Base-by-base conservation (phyloP, 768 basidiomycete genomes). In the Leccinum longicurvipes region DNA sequence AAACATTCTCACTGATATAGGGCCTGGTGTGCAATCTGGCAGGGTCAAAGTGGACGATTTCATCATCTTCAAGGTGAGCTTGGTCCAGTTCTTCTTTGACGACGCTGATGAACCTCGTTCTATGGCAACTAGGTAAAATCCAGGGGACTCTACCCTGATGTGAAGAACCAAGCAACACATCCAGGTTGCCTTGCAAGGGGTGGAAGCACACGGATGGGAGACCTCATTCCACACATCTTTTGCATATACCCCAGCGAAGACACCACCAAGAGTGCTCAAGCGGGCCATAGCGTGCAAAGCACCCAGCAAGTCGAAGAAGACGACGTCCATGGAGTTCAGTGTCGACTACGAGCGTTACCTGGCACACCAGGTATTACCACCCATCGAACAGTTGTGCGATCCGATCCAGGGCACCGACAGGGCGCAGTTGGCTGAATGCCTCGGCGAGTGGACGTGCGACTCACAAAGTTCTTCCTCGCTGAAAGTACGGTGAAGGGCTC, bases 81-180 rank as follows among this genome's bases (percentile, higher is more conserved):
- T 4, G 77, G 59, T 0, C 1, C 2, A 7, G 19, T 12, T 21
- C 10, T 28, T 39, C 9, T 32, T 31, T 44, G 19, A 23, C 11
- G 45, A 42, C n/a, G 9, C 9, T 42, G 44, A 53, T 48, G 27
- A 23, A 50, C 3, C 21, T 15, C 39, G 27, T 49, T 29, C 28
- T 24, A 21, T 66, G 96, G 93, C 89, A 96, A 52, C 78, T 99
- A 53, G 92, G 97, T 12, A 98, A 76, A 92, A 92, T 59, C 97
- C 96, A 0, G 91, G 96, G 63, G 95, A 97, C n/a, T n/a, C 64
- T 99, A 98, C 67, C 95, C 95, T 0, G 96, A 98, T 67, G 90
- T 84, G 7, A 97, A 98, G 73, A 85, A 78, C 41, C 94, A n/a
- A 95, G 63, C 97, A 97, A 1, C 97, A 99, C 65, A 96, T 98